Evolutionary conservation across 306 rosid genomes (phyloP).

Genomic region (Trichosanthes truncata): DNA sequence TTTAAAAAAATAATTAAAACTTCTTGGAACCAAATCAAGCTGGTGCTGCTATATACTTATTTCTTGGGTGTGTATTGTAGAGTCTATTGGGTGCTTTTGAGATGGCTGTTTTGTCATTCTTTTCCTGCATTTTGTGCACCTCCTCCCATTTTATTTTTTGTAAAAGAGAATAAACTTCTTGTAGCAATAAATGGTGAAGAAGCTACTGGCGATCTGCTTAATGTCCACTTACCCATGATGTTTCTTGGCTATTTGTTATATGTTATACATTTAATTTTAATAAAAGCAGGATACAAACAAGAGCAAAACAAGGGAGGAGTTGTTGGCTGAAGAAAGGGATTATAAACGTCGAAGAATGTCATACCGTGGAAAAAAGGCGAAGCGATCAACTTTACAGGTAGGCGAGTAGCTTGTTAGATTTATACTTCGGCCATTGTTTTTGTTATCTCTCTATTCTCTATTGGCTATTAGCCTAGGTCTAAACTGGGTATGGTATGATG

Average conservation of each 20-base stretch:
- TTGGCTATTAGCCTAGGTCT: background rate
- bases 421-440: background rate
- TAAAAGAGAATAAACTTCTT: background rate
- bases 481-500: background rate
- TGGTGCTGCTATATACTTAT: background rate
- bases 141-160: background rate
- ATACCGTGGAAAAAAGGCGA: conserved; percentile 86
- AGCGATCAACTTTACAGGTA: conserved; percentile 67
- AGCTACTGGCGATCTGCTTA: background rate
- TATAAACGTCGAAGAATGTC: conserved; percentile 93
- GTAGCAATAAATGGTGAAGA: background rate
- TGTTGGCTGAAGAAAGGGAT: conserved; percentile 94
- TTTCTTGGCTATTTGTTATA: background rate
- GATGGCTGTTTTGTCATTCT: background rate
- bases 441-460: background rate
- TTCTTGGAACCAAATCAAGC: background rate
- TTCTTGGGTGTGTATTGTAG: background rate
- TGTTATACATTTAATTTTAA: background rate
- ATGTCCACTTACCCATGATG: background rate
- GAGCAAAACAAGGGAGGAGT: conserved; percentile 73
- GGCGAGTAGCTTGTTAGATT: conserved; percentile 6
- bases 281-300: conserved; percentile 38
- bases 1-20: too few relatives aligned
- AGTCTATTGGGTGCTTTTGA: background rate
- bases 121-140: background rate